These are phyloP conservation scores for Cadophora sp. DNA, from an alignment of 2,329 filamentous ascomycete species.

Conservation along the genomic window DNA sequence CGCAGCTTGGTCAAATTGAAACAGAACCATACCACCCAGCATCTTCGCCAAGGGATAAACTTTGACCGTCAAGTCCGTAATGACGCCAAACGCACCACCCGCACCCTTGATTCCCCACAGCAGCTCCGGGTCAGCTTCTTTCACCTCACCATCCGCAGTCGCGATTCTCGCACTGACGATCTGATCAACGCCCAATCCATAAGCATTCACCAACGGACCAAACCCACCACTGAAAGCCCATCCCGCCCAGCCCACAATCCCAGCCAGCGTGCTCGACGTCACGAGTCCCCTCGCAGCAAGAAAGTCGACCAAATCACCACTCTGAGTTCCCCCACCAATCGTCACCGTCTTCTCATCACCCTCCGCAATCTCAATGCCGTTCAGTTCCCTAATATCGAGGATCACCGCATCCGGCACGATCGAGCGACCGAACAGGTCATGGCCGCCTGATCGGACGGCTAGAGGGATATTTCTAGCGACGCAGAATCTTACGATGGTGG, in stretches of 20 bases:
- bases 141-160: background rate
- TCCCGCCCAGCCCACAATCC: background rate
- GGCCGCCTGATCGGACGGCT: background rate
- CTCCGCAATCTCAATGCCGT: background rate
- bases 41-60: background rate
- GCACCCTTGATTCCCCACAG: background rate
- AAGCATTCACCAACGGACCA: background rate
- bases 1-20: conserved; percentile 1
- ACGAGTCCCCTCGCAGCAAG: background rate
- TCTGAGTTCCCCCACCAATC: background rate
- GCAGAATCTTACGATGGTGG: background rate
- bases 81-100: background rate
- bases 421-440: background rate
- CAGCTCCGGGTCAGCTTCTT: background rate
- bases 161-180: background rate
- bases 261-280: background rate
- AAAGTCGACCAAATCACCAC: background rate
- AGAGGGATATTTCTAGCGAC: background rate
- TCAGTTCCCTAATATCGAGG: conserved; percentile 1
- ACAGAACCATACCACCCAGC: background rate
- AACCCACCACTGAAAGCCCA: conserved; percentile 3
- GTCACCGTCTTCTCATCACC: conserved; percentile 2
- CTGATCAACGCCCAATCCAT: background rate
- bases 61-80: background rate
- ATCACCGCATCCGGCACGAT: background rate